phyloP scores from a whole-genome alignment of 192 early-diverging fungal genomes.

The Backusella mclennaniae region DNA sequence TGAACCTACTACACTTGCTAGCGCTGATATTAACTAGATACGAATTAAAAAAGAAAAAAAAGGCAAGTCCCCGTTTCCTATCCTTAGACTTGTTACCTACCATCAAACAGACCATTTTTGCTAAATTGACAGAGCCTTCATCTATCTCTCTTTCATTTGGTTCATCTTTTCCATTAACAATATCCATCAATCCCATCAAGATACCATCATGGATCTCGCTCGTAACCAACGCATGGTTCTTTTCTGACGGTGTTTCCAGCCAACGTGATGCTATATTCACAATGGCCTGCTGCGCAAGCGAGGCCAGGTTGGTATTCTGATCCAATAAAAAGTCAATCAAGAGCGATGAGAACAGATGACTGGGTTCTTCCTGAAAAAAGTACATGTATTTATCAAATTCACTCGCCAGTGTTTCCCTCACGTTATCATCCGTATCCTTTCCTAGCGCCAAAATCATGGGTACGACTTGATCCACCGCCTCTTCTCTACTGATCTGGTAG shows the following conservation, averaged over 20 bases:
- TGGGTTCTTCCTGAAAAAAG: constrained; percentile 40
- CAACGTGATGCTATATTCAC: constrained; percentile 43
- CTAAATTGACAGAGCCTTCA: constrained; percentile 35
- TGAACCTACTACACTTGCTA: constrained; percentile 46
- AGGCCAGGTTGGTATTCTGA: constrained; percentile 51
- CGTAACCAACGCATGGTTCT: constrained; percentile 39
- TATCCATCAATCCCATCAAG: constrained; percentile 42
- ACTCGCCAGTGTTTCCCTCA: constrained; percentile 41
- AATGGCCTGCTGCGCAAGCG: constrained; percentile 45
- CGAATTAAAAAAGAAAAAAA: background rate
- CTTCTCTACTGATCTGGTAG: constrained; percentile 31
- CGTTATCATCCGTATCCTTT: constrained; percentile 42
- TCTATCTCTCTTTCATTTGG: constrained; percentile 18
- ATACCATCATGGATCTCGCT: constrained; percentile 53
- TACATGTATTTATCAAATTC: constrained; percentile 49
- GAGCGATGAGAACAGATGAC: constrained; percentile 40
- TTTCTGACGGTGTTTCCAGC: constrained; percentile 18
- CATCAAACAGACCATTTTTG: constrained; percentile 40
- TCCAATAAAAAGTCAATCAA: constrained; percentile 53
- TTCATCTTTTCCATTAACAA: constrained; percentile 9
- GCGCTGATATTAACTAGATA: constrained; percentile 47
- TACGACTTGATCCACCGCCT: constrained; percentile 40
- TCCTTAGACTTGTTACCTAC: constrained; percentile 6
- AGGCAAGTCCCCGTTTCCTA: background rate
- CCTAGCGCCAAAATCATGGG: constrained; percentile 36